Evolutionary conservation across 2,329 filamentous ascomycete species (phyloP).

Genomic region (Trichophyton rubrum): DNA sequence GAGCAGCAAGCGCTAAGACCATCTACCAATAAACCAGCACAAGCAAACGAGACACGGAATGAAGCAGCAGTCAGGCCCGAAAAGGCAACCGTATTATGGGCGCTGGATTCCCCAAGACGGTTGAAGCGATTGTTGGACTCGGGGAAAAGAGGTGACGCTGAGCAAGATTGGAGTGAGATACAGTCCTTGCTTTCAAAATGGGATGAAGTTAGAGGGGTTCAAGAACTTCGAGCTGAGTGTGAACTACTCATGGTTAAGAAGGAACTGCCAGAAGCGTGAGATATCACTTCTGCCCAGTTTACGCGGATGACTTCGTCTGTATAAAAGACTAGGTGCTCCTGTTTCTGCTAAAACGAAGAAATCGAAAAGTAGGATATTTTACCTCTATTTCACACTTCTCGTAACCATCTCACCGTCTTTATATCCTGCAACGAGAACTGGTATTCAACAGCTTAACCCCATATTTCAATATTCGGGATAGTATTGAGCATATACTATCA

Average conservation of each 20-base stretch:
- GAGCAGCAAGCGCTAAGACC: constrained; percentile 27
- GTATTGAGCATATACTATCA: too few relatives aligned
- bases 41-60: constrained; percentile 17
- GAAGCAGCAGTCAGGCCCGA: constrained; percentile 18
- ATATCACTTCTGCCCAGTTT: background rate
- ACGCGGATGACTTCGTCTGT: background rate
- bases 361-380: background rate
- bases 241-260: constrained; percentile 20
- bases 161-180: constrained; percentile 33
- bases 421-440: too few relatives aligned
- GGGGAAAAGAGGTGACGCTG: constrained; percentile 29
- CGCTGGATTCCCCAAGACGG: constrained; percentile 29
- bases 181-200: constrained; percentile 29
- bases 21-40: constrained; percentile 15
- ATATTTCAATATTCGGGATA: too few relatives aligned
- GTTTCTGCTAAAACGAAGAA: background rate
- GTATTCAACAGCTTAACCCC: too few relatives aligned
- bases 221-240: constrained; percentile 29
- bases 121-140: constrained; percentile 28
- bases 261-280: background rate
- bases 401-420: background rate
- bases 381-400: background rate
- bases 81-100: constrained; percentile 36
- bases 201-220: constrained; percentile 33
- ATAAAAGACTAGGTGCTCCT: too few relatives aligned